phyloP scores from a whole-genome alignment of 495 filamentous ascomycete genomes.

The Penicillium atrosanguineum region DNA sequence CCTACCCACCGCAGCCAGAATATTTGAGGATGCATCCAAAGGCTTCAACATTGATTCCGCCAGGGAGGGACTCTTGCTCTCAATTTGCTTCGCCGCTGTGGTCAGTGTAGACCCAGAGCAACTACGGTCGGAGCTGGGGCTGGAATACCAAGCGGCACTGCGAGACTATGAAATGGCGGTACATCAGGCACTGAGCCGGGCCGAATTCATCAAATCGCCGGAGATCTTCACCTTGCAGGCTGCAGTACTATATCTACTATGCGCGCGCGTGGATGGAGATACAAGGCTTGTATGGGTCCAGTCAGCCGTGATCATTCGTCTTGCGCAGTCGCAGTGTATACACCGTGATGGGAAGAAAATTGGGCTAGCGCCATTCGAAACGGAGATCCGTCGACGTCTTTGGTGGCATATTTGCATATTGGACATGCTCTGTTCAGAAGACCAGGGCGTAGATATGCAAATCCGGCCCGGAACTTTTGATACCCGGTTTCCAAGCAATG shows the following conservation, averaged over 20 bases:
- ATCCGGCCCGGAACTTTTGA: conserved; percentile 64
- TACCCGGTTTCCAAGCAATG: conserved; percentile 61
- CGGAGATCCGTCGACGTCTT: conserved; percentile 71
- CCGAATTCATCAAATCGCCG: conserved; percentile 62
- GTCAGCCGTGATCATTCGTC: conserved; percentile 62
- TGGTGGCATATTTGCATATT: conserved; percentile 78
- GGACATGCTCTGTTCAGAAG: conserved; percentile 69
- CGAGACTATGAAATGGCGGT: conserved; percentile 59
- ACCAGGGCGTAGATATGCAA: conserved; percentile 69
- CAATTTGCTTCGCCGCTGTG: conserved; percentile 68
- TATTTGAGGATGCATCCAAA: conserved; percentile 26
- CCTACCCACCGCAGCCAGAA: conserved; percentile 46
- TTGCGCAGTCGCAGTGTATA: conserved; percentile 69
- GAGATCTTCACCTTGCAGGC: conserved; percentile 67
- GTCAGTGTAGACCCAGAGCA: conserved; percentile 59
- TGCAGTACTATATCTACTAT: conserved; percentile 63
- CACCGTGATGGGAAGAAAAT: conserved; percentile 68
- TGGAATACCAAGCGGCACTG: conserved; percentile 40
- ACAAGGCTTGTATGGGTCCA: conserved; percentile 56
- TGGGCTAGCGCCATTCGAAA: conserved; percentile 59
- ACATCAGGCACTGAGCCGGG: conserved; percentile 64
- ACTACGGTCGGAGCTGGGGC: too few species aligned
- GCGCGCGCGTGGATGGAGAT: conserved; percentile 54
- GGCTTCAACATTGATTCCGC: conserved; percentile 43
- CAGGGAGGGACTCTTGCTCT: conserved; percentile 62